phyloP scores from a whole-genome alignment of 2,329 filamentous ascomycete genomes.

The Calcarisporium arbuscula region DNA sequence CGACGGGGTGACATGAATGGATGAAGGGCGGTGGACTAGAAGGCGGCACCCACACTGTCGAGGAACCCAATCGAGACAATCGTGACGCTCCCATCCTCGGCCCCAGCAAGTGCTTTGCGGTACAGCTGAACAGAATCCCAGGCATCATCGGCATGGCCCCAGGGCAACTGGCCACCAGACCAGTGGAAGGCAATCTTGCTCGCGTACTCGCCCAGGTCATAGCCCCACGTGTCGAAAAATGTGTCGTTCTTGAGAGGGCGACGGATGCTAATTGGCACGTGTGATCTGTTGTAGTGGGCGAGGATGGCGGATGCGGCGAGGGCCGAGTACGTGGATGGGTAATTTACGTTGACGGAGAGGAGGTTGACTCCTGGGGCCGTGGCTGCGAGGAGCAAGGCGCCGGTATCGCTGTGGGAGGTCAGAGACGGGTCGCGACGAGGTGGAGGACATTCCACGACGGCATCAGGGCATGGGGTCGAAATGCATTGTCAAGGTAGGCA shows the following conservation, averaged over 20 bases:
- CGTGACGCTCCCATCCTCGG: slow-evolving; percentile 34
- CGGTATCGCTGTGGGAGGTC: slow-evolving; percentile 37
- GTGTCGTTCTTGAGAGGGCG: slow-evolving; percentile 34
- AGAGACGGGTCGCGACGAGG: too few species aligned
- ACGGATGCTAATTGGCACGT: slow-evolving; percentile 30
- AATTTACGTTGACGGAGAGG: slow-evolving; percentile 35
- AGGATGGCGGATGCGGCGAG: slow-evolving; percentile 33
- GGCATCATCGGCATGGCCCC: slow-evolving; percentile 20
- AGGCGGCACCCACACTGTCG: slow-evolving; percentile 24
- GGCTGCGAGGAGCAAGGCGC: slow-evolving; percentile 34
- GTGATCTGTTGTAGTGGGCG: slow-evolving; percentile 30
- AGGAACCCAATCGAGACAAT: slow-evolving; percentile 40
- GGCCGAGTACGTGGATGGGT: slow-evolving; percentile 33
- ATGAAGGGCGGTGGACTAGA: slow-evolving; percentile 9
- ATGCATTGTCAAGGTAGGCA: too few species aligned
- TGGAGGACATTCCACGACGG: too few species aligned
- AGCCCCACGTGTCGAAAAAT: slow-evolving; percentile 36
- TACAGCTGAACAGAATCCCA: slow-evolving; percentile 39
- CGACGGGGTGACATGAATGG: too few species aligned
- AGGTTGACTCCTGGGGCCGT: slow-evolving; percentile 29
- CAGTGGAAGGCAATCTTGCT: slow-evolving; percentile 39
- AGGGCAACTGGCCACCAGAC: slow-evolving; percentile 24
- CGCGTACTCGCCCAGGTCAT: slow-evolving; percentile 35
- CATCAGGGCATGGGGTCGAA: too few species aligned
- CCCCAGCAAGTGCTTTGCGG: slow-evolving; percentile 32